These are phyloP conservation scores for Diaporthe vexans DNA, from an alignment of 2,329 filamentous ascomycete species.

Conservation along the genomic window DNA sequence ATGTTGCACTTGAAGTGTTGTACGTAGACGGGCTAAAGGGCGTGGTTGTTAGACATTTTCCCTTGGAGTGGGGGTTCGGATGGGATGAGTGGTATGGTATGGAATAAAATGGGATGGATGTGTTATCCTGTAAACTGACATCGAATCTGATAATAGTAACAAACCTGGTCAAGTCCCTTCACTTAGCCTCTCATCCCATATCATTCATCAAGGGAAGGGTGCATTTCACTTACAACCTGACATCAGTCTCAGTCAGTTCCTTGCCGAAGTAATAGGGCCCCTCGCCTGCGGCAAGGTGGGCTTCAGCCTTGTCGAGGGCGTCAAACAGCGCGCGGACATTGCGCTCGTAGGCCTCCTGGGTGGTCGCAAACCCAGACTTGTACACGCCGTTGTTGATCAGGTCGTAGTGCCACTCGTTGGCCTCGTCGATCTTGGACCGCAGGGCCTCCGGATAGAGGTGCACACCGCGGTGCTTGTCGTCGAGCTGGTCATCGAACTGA, in stretches of 20 bases:
- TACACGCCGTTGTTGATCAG: constrained; percentile 80
- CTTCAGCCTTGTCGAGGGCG: constrained; percentile 82
- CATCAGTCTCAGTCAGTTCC: constrained; percentile 83
- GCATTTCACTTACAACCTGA: constrained; percentile 70
- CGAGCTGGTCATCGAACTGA: constrained; percentile 79
- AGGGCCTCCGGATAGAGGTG: constrained; percentile 78
- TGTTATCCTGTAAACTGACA: constrained; percentile 48
- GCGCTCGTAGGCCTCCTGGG: constrained; percentile 84
- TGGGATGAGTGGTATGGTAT: too few relatives aligned
- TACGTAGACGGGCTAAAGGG: constrained; percentile 75
- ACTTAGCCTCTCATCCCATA: background rate
- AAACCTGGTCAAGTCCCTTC: constrained; percentile 56
- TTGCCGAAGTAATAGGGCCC: constrained; percentile 84
- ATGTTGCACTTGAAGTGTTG: constrained; percentile 93
- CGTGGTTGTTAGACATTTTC: background rate
- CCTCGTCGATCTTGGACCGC: constrained; percentile 78
- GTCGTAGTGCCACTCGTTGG: constrained; percentile 86
- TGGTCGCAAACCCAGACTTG: constrained; percentile 86
- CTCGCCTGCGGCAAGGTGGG: constrained; percentile 67
- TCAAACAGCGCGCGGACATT: constrained; percentile 80
- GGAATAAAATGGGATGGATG: background rate
- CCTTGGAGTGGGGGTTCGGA: too few relatives aligned
- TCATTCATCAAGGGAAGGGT: too few relatives aligned
- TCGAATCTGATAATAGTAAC: constrained; percentile 83
- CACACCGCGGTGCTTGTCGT: constrained; percentile 69